Evolutionary conservation across 495 filamentous ascomycete species (phyloP).

Genomic region (Ramalina intermedia): DNA sequence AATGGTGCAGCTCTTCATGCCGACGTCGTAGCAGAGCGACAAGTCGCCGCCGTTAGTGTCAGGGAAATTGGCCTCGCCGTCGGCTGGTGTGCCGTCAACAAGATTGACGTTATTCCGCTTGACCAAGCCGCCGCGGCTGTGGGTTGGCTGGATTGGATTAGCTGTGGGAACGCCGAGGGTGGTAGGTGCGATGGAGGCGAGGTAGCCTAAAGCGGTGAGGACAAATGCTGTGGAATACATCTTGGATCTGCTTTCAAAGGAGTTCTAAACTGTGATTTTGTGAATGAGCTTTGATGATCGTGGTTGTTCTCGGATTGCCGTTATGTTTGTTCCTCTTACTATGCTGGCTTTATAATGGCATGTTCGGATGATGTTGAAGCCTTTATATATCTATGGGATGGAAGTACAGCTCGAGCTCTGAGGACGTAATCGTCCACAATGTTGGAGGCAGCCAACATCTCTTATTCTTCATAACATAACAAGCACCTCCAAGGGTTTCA

Average conservation of each 20-base stretch:
- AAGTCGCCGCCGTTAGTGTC: background rate
- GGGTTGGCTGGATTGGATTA: background rate
- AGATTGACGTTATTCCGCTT: background rate
- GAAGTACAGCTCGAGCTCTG: too few species aligned
- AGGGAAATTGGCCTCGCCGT: background rate
- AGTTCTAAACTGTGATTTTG: background rate
- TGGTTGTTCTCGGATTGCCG: too few species aligned
- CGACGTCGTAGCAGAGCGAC: too few species aligned
- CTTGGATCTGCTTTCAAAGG: background rate
- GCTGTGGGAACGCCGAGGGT: background rate
- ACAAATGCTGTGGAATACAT: background rate
- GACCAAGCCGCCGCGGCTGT: background rate
- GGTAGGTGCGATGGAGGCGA: background rate
- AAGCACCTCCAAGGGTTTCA: too few species aligned
- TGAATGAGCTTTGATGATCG: too few species aligned
- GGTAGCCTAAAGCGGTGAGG: background rate
- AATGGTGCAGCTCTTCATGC: too few species aligned
- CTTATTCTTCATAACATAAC: too few species aligned
- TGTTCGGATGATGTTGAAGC: background rate
- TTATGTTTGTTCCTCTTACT: background rate
- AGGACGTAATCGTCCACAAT: too few species aligned
- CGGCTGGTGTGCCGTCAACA: too few species aligned
- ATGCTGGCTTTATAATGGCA: background rate
- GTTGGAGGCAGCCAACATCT: too few species aligned
- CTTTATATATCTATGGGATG: background rate